A percentile compares a stretch with the other conserved stretches of the same genome.
Evolutionary conservation across 768 basidiomycete species (phyloP).

Genomic region (Leucosporidium yakuticum): DNA sequence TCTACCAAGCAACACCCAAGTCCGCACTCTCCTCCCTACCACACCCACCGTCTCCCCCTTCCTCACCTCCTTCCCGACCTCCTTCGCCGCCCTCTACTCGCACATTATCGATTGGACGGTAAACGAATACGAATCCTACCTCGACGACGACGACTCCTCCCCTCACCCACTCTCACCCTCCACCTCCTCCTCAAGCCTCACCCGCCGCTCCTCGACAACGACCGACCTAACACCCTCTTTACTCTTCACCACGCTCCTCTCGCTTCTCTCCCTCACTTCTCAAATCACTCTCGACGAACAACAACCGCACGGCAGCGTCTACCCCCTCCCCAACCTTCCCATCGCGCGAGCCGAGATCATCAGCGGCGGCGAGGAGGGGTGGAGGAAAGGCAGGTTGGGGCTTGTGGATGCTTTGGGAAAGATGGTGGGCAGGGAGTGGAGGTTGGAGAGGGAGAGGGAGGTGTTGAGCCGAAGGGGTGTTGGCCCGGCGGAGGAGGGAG

Average conservation of each 20-base stretch:
- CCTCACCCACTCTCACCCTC: background rate
- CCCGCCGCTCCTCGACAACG: background rate
- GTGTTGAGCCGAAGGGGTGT: background rate
- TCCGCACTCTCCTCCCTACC: conserved; percentile 25
- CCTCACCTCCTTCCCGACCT: conserved; percentile 1
- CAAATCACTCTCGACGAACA: no score
- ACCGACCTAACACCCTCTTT: conserved; percentile 4
- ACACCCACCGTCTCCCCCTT: background rate
- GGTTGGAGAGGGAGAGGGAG: background rate
- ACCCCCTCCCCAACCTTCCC: background rate
- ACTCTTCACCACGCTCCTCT: conserved; percentile 7
- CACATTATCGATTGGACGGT: background rate
- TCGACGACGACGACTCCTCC: no score
- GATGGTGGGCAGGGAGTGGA: background rate
- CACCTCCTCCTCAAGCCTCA: background rate
- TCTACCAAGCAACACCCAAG: conserved; percentile 11
- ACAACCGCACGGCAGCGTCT: background rate
- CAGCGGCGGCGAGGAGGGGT: background rate
- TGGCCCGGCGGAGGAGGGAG: background rate
- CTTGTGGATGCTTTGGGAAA: background rate
- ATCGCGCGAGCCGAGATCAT: no score
- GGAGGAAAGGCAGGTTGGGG: background rate
- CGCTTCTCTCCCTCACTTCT: background rate
- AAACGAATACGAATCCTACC: background rate
- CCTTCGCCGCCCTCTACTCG: background rate